Percentiles rank a stretch among this genome's conserved stretches.
Evolutionary conservation across 768 basidiomycete genomes (phyloP).

Genomic region (Panaeolus cyanescens): DNA sequence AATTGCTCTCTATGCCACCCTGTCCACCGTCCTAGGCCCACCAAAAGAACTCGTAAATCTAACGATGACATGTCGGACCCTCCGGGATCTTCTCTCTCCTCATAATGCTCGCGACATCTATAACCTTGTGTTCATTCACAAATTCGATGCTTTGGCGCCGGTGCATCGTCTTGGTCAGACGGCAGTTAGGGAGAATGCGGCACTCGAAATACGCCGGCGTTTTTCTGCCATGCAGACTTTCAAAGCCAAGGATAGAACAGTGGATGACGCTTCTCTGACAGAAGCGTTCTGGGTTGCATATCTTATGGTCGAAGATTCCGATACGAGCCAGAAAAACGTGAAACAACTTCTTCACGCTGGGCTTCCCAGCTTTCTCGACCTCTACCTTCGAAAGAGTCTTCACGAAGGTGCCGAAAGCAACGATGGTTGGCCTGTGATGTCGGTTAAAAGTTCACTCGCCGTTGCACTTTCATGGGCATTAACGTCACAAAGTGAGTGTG

Average conservation of each 20-base stretch:
- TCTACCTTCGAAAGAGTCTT: constrained; percentile 40
- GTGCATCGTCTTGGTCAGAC: constrained; percentile 35
- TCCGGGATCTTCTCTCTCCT: constrained; percentile 25
- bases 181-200: constrained; percentile 31
- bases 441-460: constrained; percentile 45
- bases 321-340: constrained; percentile 43
- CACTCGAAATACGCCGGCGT: constrained; percentile 47
- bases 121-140: constrained; percentile 42
- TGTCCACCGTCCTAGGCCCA: constrained; percentile 29
- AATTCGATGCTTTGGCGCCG: constrained; percentile 50
- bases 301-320: constrained; percentile 60
- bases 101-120: constrained; percentile 29
- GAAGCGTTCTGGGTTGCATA: constrained; percentile 56
- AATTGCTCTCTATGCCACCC: constrained; percentile 32
- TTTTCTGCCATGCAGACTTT: constrained; percentile 47
- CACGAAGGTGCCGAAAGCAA: constrained; percentile 37
- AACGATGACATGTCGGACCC: constrained; percentile 33
- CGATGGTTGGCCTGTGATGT: constrained; percentile 51
- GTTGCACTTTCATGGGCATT: constrained; percentile 51
- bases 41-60: constrained; percentile 32
- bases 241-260: constrained; percentile 25
- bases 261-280: constrained; percentile 36
- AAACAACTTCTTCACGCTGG: constrained; percentile 47
- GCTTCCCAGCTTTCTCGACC: constrained; percentile 39
- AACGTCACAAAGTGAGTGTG: constrained; percentile 36